Percentiles rank a stretch among this genome's conserved stretches.
These are phyloP conservation scores for Chlorociboria aeruginascens DNA, from an alignment of 495 filamentous ascomycete genomes.

Conservation along the genomic window DNA sequence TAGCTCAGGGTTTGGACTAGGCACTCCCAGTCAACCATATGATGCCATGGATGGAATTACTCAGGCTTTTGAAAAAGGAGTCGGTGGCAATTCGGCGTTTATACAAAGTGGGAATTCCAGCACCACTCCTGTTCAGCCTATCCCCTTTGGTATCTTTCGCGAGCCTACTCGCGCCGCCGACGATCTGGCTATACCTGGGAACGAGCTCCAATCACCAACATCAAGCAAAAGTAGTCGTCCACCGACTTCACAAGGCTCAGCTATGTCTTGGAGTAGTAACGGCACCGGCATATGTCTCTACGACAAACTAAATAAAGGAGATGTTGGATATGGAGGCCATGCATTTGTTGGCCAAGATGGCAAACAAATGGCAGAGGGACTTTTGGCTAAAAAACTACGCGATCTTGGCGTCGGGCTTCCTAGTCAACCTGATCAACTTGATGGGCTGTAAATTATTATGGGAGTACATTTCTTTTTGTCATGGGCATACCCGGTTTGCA, in stretches of 20 bases:
- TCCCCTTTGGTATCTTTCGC: conserved; percentile 22
- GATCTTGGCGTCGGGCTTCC: conserved; percentile 28
- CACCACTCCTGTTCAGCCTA: conserved; percentile 23
- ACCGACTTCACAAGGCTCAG: conserved; percentile 8
- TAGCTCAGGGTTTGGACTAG: conserved; percentile 40
- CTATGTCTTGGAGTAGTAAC: conserved; percentile 10
- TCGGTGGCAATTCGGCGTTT: conserved; percentile 10
- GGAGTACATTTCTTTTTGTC: conserved; percentile 13
- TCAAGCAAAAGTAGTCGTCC: conserved; percentile 16
- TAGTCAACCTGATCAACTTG: conserved; percentile 5
- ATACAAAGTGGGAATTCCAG: conserved; percentile 3
- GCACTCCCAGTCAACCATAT: conserved; percentile 21
- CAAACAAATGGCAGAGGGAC: conserved; percentile 37
- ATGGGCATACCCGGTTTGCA: conserved; percentile 15
- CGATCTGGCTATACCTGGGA: neutral
- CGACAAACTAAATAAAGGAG: conserved; percentile 55
- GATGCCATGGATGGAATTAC: conserved; percentile 25
- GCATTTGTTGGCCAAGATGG: conserved; percentile 29
- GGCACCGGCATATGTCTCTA: conserved; percentile 30
- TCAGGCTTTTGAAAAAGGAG: conserved; percentile 18
- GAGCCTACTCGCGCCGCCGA: conserved; percentile 1
- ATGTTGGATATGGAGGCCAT: conserved; percentile 55
- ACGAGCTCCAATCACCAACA: conserved; percentile 15
- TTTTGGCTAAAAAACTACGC: conserved; percentile 42
- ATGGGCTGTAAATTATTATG: conserved; percentile 8